Base-by-base conservation (phyloP, 2,329 filamentous ascomycete genomes). In the Trichoderma sp. region DNA sequence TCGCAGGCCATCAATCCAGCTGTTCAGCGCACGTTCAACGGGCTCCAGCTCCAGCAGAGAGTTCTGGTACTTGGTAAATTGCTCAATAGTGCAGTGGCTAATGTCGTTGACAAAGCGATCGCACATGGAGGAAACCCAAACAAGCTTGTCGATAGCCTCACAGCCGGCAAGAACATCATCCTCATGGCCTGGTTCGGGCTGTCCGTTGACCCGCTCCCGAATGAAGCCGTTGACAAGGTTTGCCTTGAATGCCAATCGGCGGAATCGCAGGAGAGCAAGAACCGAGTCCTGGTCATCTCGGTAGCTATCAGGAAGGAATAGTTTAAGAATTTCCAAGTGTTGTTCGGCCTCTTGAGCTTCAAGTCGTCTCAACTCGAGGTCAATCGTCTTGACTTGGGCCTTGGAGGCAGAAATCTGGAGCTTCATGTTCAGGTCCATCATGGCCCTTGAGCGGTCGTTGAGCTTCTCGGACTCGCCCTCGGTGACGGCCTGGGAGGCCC, bases 391-490 rank as follows among this genome's bases (percentile, higher is more conserved):
- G 81, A 94, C 92, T 83, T 98, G 96, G 3, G 96, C 93, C 86
- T 98, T 98, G 56, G 95, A 91, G 12, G 95, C 95, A 14, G 95
- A 97, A 74, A 94, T 90, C 81, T 98, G 96, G 60, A 99, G 89
- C 85, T 97, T 97, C 89, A 96, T 91, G 84, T 98, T 98, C 63
- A 99, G 89, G 81, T 99, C 96, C 91, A 98, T 94, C 93, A 99
- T 97, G 72, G 96, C 95, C 77, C 95, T 91, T 62, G 96, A 97
- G 77, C 95, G 93, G 80, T 91, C 94, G 78, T 93, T 95, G 74
- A 98, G 90, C 83, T 98, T 95, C 82, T 95, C 95, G 1, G 96
- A 95, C 83, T 98, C 95, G 18, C 93, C 93, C 83, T 98, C 97
- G 1, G 95, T 97, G 79, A 98, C 93, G 62, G 95, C 94, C 80